A percentile compares a stretch with the other conserved stretches of the same genome.
Evolutionary conservation across 2,329 filamentous ascomycete genomes (phyloP).

Genomic region (Cadophora sp.): DNA sequence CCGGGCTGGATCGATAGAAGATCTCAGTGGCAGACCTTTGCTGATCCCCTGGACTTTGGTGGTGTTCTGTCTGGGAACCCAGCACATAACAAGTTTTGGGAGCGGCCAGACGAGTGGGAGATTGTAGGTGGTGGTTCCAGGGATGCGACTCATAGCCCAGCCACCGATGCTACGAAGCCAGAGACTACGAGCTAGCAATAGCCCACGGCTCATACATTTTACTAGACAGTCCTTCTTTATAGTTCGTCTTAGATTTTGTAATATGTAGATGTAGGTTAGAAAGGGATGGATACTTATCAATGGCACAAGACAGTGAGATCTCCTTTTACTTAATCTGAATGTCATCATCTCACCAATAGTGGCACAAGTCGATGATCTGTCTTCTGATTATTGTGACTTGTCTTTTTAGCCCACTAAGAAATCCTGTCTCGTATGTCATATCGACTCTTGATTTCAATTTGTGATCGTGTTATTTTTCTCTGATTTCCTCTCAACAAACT

Average conservation of each 20-base stretch:
- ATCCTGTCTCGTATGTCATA: too few species aligned
- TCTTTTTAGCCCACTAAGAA: too few species aligned
- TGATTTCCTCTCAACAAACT: too few species aligned
- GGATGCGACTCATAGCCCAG: background rate
- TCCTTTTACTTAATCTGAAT: background rate
- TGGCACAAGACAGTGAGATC: background rate
- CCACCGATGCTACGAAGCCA: background rate
- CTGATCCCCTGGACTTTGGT: background rate
- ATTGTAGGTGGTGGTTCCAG: background rate
- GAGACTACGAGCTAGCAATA: background rate
- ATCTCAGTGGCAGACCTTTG: background rate
- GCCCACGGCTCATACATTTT: background rate
- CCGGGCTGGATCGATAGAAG: conserved; percentile 19
- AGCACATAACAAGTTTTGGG: background rate
- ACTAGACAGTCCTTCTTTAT: background rate
- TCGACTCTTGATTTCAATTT: too few species aligned
- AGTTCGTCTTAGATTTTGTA: background rate
- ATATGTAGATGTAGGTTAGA: background rate
- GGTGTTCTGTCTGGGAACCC: background rate
- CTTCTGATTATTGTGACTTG: too few species aligned
- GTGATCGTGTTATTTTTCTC: too few species aligned
- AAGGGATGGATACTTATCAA: background rate
- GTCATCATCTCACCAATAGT: too few species aligned
- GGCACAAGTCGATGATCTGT: too few species aligned
- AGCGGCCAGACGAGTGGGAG: background rate